Conservation (phyloP, 768 basidiomycete genomes). For the Pleurotus platypus region DNA sequence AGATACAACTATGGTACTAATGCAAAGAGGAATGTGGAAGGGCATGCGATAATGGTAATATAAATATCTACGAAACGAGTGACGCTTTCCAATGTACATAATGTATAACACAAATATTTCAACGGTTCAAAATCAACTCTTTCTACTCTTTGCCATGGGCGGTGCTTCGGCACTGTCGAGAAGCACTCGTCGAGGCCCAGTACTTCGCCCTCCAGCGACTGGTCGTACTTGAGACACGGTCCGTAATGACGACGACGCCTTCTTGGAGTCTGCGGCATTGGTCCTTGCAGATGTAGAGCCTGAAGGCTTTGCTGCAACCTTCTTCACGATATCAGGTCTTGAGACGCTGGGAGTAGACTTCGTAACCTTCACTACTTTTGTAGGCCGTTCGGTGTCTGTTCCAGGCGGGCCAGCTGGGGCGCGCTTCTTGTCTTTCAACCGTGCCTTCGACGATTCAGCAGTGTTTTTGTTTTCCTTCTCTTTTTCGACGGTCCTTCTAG, state of each 20-base stretch:
- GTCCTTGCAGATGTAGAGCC: constrained; percentile 12
- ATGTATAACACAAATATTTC: no score
- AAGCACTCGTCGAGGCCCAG: constrained; percentile 63
- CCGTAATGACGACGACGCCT: constrained; percentile 4
- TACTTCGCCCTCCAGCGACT: constrained; percentile 24
- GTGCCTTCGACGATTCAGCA: constrained; percentile 9
- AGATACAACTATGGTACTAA: neutral
- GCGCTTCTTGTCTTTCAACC: constrained; percentile 13
- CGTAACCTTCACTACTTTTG: constrained; percentile 15
- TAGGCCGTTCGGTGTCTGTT: constrained; percentile 12
- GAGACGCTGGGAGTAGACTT: constrained; percentile 13
- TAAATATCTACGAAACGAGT: neutral
- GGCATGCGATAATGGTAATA: neutral
- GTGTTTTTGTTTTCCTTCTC: constrained; percentile 29
- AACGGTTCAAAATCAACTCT: constrained; percentile 29
- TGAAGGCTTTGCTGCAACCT: neutral
- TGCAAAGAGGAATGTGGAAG: neutral
- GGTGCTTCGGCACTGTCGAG: constrained; percentile 67
- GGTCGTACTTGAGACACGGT: constrained; percentile 22
- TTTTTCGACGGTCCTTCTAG: constrained; percentile 30
- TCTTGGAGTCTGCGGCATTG: neutral
- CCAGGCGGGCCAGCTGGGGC: constrained; percentile 18
- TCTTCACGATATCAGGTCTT: neutral
- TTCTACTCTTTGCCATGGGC: constrained; percentile 42
- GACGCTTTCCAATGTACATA: neutral